Evolutionary conservation across 805 yeast genomes (phyloP).

Genomic region (Cyberlindnera amylophila): DNA sequence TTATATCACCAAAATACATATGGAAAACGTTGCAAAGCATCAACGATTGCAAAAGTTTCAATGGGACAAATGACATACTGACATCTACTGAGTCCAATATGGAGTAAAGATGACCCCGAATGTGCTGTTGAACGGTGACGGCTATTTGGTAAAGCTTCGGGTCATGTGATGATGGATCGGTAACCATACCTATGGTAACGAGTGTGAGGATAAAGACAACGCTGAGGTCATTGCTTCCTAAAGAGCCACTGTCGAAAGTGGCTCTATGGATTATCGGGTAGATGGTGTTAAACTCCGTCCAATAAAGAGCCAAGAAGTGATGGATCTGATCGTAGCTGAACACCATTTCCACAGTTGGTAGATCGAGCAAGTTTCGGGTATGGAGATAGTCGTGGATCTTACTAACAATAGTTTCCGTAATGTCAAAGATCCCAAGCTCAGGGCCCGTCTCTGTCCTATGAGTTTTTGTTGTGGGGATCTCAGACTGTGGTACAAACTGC

Average conservation of each 20-base stretch:
- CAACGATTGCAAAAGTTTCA: conserved; percentile 25
- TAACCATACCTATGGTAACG: conserved; percentile 25
- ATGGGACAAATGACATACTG: conserved; percentile 10
- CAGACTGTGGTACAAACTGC: too few relatives aligned
- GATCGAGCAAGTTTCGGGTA: background rate
- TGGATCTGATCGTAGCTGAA: conserved; percentile 7
- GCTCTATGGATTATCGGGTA: conserved; percentile 40
- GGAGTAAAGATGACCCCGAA: conserved; percentile 14
- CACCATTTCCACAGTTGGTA: background rate
- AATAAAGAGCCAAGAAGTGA: conserved; percentile 29
- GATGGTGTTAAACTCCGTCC: conserved; percentile 34
- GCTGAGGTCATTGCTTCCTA: conserved; percentile 4
- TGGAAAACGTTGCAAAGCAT: conserved; percentile 22
- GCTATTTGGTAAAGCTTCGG: conserved; percentile 13
- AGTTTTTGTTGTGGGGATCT: too few relatives aligned
- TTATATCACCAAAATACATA: conserved; percentile 23
- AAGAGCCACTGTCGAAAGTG: conserved; percentile 24
- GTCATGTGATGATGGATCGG: background rate
- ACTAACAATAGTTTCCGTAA: conserved; percentile 1
- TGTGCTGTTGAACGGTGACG: conserved; percentile 17
- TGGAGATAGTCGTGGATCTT: conserved; percentile 2
- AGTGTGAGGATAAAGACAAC: conserved; percentile 18
- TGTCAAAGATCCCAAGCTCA: background rate
- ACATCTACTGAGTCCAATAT: conserved; percentile 12
- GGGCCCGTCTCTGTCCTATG: too few relatives aligned